Evolutionary conservation across 345 rosid species (phyloP).

Genomic region (Chamaenerion angustifolium): DNA sequence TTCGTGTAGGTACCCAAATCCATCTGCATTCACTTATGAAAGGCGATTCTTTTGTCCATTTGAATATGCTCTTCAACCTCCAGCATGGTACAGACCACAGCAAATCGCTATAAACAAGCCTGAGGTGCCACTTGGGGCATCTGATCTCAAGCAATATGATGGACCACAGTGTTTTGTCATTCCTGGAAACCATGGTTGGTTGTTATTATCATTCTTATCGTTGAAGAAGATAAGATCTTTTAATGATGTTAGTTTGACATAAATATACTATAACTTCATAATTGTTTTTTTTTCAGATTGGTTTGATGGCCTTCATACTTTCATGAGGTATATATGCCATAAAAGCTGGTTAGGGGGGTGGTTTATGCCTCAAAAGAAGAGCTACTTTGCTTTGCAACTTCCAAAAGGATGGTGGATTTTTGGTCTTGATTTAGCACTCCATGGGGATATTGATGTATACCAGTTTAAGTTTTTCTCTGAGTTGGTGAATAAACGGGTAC

Average conservation of each 20-base stretch:
- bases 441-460: conserved; percentile 93
- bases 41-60: conserved; percentile 83
- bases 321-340: conserved; percentile 96
- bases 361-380: conserved; percentile 98
- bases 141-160: conserved; percentile 63
- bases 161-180: conserved; percentile 92
- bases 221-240: background rate
- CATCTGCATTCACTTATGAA: conserved; percentile 80
- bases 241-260: background rate
- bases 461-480: conserved; percentile 96
- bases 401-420: conserved; percentile 96
- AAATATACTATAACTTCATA: background rate
- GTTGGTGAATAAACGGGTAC: conserved; percentile 62
- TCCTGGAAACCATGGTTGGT: conserved; percentile 98
- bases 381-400: conserved; percentile 93
- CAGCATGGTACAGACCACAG: conserved; percentile 58
- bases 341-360: conserved; percentile 99
- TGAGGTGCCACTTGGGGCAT: conserved; percentile 57
- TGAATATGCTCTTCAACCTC: conserved; percentile 96
- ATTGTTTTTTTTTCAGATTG: conserved; percentile 50
- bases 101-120: conserved; percentile 80
- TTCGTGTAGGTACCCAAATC: conserved; percentile 77
- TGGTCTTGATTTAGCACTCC: conserved; percentile 97
- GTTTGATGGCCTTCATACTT: conserved; percentile 97
- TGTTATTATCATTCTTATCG: conserved; percentile 9